phyloP scores from a whole-genome alignment of 306 rosid species.

The Castanopsis chinensis region DNA sequence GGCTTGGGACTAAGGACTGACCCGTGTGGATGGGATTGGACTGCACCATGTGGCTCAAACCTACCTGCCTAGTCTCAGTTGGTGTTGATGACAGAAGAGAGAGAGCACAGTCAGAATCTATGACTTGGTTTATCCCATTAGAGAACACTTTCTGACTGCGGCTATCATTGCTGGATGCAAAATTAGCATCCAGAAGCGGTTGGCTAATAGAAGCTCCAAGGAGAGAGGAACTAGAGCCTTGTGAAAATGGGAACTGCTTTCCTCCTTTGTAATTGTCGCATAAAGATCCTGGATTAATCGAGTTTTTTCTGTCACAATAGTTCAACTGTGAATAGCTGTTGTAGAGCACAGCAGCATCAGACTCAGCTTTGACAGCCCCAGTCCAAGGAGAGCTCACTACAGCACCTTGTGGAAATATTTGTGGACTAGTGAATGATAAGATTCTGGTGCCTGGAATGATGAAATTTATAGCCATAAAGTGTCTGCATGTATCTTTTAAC shows the following conservation, averaged over 20 bases:
- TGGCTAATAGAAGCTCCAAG: slow-evolving; percentile 19
- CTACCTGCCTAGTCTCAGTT: slow-evolving; percentile 30
- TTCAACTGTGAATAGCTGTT: slow-evolving; percentile 11
- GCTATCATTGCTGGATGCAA: slow-evolving; percentile 19
- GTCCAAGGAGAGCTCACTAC: slow-evolving; percentile 29
- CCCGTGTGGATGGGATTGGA: slow-evolving; percentile 24
- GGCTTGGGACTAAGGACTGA: slow-evolving; percentile 12
- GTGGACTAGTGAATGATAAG: slow-evolving; percentile 31
- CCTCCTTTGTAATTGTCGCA: slow-evolving; percentile 17
- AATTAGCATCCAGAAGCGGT: slow-evolving; percentile 5
- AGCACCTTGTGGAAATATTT: slow-evolving; percentile 18
- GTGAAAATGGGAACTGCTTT: slow-evolving; percentile 25
- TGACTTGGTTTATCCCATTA: slow-evolving; percentile 14
- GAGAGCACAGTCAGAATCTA: slow-evolving; percentile 49
- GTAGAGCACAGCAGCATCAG: slow-evolving; percentile 1
- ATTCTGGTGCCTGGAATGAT: slow-evolving; percentile 30
- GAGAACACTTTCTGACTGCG: slow-evolving; percentile 26
- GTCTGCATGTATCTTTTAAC: neutral
- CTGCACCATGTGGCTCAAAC: slow-evolving; percentile 30
- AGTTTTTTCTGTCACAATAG: slow-evolving; percentile 16
- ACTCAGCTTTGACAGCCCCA: slow-evolving; percentile 24
- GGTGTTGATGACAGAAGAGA: slow-evolving; percentile 69
- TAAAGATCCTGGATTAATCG: slow-evolving; percentile 15
- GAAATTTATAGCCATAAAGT: neutral
- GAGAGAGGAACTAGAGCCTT: slow-evolving; percentile 18